These are phyloP conservation scores for Fusarium luffae DNA, from an alignment of 2,329 filamentous ascomycete species.

Conservation along the genomic window DNA sequence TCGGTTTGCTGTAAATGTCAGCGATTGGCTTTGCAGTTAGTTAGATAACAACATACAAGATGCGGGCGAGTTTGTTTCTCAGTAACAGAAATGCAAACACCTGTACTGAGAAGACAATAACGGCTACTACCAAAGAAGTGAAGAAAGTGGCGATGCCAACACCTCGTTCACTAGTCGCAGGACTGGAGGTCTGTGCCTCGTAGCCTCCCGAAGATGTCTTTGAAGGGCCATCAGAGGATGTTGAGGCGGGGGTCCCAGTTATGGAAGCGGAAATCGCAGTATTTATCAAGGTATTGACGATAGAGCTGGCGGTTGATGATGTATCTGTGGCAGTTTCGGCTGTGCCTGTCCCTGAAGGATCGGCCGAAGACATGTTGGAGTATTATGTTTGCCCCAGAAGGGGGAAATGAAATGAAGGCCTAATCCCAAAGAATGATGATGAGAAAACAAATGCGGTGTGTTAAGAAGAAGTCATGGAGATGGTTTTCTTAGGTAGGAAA, in stretches of 20 bases:
- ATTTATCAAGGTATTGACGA: conserved; percentile 19
- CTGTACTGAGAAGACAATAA: conserved; percentile 72
- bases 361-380: conserved; percentile 20
- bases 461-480: background rate
- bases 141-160: conserved; percentile 63
- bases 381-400: conserved; percentile 17
- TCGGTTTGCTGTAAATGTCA: conserved; percentile 70
- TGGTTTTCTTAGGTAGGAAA: background rate
- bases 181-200: background rate
- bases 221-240: conserved; percentile 1
- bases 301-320: conserved; percentile 24
- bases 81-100: conserved; percentile 79
- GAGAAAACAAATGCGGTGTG: background rate
- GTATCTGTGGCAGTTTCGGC: background rate
- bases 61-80: conserved; percentile 81
- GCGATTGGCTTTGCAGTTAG: background rate
- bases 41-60: conserved; percentile 71
- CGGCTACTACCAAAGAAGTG: conserved; percentile 71
- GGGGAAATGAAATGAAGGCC: conserved; percentile 9
- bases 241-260: conserved; percentile 10
- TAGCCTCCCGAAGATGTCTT: conserved; percentile 6
- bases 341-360: conserved; percentile 33
- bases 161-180: conserved; percentile 58
- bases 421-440: conserved; percentile 8
- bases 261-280: conserved; percentile 27